These are phyloP conservation scores for Meripilus lineatus DNA, from an alignment of 1,284 basidiomycete genomes.

Conservation along the genomic window DNA sequence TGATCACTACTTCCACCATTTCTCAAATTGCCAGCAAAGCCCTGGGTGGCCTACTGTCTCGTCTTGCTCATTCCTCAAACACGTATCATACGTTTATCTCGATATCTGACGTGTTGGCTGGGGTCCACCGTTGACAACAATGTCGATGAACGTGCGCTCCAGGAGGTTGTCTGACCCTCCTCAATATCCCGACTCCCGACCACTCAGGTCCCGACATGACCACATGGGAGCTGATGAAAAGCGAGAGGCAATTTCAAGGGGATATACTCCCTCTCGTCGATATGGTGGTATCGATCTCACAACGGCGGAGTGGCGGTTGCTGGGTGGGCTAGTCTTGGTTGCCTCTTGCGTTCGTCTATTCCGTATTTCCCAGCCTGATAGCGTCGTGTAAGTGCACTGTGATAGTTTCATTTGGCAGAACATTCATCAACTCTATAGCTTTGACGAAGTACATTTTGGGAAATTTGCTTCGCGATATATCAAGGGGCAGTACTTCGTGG, in stretches of 20 bases:
- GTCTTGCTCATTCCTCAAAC: no score
- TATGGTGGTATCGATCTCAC: slow-evolving; percentile 62
- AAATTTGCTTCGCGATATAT: slow-evolving; percentile 92
- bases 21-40: no score
- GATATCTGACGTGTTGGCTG: no score
- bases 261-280: slow-evolving; percentile 47
- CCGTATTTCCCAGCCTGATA: slow-evolving; percentile 75
- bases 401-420: neutral
- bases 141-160: no score
- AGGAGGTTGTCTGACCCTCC: no score
- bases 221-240: slow-evolving; percentile 70
- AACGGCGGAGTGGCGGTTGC: slow-evolving; percentile 68
- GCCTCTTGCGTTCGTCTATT: slow-evolving; percentile 75
- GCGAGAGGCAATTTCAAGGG: slow-evolving; percentile 62
- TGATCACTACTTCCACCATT: no score
- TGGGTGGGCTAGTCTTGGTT: slow-evolving; percentile 59
- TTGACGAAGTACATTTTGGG: slow-evolving; percentile 97
- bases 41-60: no score
- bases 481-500: slow-evolving; percentile 89
- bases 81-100: no score
- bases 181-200: no score
- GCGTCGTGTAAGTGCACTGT: slow-evolving; percentile 73
- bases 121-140: no score
- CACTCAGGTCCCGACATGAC: slow-evolving; percentile 36
- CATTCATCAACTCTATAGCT: slow-evolving; percentile 43